A percentile compares a stretch with the other conserved stretches of the same genome.
Conservation (phyloP, 192 early-diverging fungal species). For the Coemansia sp. region DNA sequence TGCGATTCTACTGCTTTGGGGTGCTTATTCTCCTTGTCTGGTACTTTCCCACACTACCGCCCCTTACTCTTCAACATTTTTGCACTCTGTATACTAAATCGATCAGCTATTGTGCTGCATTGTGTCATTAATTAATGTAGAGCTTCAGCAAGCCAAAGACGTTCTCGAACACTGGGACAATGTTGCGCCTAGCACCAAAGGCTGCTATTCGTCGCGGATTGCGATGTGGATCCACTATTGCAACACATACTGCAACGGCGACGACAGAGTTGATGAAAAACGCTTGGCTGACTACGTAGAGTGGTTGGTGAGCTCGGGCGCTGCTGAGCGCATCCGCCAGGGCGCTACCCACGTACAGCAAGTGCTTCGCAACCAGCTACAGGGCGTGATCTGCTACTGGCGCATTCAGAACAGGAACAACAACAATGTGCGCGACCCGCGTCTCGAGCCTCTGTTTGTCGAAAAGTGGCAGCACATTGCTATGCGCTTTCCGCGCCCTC, state of each 20-base stretch:
- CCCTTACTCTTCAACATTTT: neutral
- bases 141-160: constrained; percentile 47
- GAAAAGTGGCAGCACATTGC: constrained; percentile 44
- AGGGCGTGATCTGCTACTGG: constrained; percentile 55
- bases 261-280: constrained; percentile 31
- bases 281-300: constrained; percentile 48
- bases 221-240: constrained; percentile 54
- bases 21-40: neutral
- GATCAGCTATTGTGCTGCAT: neutral
- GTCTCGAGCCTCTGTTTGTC: constrained; percentile 24
- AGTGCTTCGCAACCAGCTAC: constrained; percentile 53
- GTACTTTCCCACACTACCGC: constrained; percentile 14
- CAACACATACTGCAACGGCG: constrained; percentile 24
- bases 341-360: constrained; percentile 47
- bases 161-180: constrained; percentile 38
- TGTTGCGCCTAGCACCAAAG: constrained; percentile 48
- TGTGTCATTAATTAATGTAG: constrained; percentile 14
- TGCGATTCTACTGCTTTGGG: constrained; percentile 8
- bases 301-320: constrained; percentile 52
- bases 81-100: neutral
- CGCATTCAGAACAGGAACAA: constrained; percentile 38
- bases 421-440: constrained; percentile 30
- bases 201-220: constrained; percentile 54
- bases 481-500: constrained; percentile 38
- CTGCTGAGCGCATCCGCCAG: constrained; percentile 53